A percentile compares a stretch with the other conserved stretches of the same genome.
These are phyloP conservation scores for Aspergillus awamori DNA, from an alignment of 2,329 filamentous ascomycete species.

Conservation along the genomic window DNA sequence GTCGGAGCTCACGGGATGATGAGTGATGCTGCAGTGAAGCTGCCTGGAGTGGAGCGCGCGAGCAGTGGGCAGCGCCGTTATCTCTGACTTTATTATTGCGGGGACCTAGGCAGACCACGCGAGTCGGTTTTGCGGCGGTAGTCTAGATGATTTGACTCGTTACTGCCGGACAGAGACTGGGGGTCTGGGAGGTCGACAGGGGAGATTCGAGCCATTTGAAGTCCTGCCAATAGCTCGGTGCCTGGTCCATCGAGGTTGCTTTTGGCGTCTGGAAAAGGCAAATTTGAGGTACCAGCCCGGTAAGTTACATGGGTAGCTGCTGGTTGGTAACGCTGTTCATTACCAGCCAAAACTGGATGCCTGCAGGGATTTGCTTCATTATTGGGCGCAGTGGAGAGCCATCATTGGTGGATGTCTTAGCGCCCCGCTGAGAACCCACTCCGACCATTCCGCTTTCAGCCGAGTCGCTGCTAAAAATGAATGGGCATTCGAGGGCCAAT, in stretches of 20 bases:
- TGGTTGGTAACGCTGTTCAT: background rate
- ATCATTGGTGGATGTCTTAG: background rate
- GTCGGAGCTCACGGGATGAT: too few species aligned
- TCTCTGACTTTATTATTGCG: too few species aligned
- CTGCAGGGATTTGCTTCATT: conserved; percentile 3
- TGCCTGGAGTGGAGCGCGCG: conserved; percentile 1
- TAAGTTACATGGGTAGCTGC: background rate
- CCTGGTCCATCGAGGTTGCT: background rate
- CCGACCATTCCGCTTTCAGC: background rate
- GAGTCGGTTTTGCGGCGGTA: background rate
- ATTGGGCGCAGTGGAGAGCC: background rate
- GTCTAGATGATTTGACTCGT: background rate
- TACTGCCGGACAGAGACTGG: background rate
- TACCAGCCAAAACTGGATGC: background rate
- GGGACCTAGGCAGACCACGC: background rate
- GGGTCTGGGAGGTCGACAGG: background rate
- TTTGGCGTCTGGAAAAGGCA: background rate
- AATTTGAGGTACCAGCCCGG: background rate
- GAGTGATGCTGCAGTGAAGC: conserved; percentile 4
- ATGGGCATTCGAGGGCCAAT: background rate
- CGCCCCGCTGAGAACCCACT: background rate
- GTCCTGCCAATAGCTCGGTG: background rate
- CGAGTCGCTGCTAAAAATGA: background rate
- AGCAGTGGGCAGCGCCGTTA: too few species aligned
- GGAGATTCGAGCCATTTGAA: background rate